A percentile compares a stretch with the other conserved stretches of the same genome.
Evolutionary conservation across 805 yeast genomes (phyloP).

Genomic region (Hemisphaericaspora nanyangensis): DNA sequence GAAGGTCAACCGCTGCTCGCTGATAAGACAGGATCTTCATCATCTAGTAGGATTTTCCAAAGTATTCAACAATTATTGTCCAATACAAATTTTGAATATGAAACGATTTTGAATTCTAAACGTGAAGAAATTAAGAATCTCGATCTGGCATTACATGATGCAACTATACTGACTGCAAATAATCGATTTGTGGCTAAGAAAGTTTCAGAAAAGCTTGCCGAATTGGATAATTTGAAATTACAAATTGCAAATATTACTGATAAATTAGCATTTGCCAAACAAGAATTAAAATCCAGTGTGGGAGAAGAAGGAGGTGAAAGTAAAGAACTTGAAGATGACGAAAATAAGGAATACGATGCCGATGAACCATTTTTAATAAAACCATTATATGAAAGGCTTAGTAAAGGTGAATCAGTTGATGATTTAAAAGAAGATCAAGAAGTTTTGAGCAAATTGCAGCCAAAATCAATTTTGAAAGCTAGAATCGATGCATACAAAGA

Average conservation of each 20-base stretch:
- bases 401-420: constrained; percentile 22
- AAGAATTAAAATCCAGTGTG: constrained; percentile 29
- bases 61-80: constrained; percentile 37
- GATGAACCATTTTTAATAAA: constrained; percentile 86
- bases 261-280: constrained; percentile 25
- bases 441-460: constrained; percentile 39
- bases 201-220: constrained; percentile 31
- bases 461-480: constrained; percentile 55
- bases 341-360: constrained; percentile 68
- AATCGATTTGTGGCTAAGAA: constrained; percentile 34
- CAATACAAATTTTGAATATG: constrained; percentile 38
- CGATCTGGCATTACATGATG: constrained; percentile 34
- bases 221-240: constrained; percentile 49
- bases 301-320: constrained; percentile 21
- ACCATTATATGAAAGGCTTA: constrained; percentile 53
- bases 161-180: constrained; percentile 41
- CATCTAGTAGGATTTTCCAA: constrained; percentile 31
- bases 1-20: constrained; percentile 1
- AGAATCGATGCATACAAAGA: constrained; percentile 75
- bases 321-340: constrained; percentile 56
- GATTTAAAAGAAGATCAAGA: constrained; percentile 22
- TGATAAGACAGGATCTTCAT: constrained; percentile 7
- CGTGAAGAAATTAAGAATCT: constrained; percentile 31
- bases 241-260: constrained; percentile 41
- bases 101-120: constrained; percentile 31